A percentile compares a stretch with the other conserved stretches of the same genome.
Conservation (phyloP, 2,329 filamentous ascomycete genomes). For the Podosphaera aphanis region DNA sequence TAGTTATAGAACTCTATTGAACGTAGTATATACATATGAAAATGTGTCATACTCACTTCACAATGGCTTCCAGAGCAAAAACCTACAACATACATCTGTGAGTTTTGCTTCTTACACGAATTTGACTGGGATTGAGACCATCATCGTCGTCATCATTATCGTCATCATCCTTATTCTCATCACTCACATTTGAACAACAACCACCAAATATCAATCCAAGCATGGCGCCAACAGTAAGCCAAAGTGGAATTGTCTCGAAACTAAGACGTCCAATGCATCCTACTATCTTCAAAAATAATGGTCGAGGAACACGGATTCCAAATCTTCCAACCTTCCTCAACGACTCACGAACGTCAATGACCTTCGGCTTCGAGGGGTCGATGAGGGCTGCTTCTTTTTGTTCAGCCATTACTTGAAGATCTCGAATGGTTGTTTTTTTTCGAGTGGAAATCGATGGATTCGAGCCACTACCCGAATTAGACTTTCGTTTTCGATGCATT, state of each 20-base stretch:
- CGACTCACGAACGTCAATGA: constrained; percentile 29
- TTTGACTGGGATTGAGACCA: too few species aligned
- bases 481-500: too few species aligned
- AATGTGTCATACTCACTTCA: constrained; percentile 45
- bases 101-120: too few species aligned
- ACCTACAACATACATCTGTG: too few species aligned
- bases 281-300: constrained; percentile 26
- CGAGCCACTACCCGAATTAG: too few species aligned
- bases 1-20: not conserved
- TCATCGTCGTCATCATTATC: too few species aligned
- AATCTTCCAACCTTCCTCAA: constrained; percentile 31
- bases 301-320: constrained; percentile 28
- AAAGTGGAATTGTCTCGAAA: constrained; percentile 35
- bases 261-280: constrained; percentile 28
- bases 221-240: constrained; percentile 43
- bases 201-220: constrained; percentile 80
- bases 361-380: constrained; percentile 21
- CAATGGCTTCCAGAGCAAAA: constrained; percentile 85
- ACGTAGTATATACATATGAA: too few species aligned
- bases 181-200: constrained; percentile 70
- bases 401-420: constrained; percentile 9
- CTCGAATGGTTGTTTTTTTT: constrained; percentile 23
- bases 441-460: constrained; percentile 20
- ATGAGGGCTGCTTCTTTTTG: too few species aligned
- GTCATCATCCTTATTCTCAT: too few species aligned